Conservation (phyloP, 805 yeast genomes). For the Candida stauntonica region DNA sequence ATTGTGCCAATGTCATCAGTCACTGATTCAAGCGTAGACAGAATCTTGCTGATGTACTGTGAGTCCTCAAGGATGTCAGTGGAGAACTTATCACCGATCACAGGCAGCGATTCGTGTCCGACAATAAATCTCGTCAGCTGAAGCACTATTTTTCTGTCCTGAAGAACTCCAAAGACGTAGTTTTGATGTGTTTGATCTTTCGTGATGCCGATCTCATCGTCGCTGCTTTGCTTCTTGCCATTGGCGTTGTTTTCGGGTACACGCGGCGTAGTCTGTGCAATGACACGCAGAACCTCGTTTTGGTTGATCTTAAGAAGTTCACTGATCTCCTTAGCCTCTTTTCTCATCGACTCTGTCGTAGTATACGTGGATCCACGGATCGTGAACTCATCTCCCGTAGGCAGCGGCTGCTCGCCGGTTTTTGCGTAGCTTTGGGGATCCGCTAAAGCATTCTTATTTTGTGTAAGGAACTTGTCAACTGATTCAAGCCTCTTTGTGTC, state of each 20-base stretch:
- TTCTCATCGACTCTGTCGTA: slow-evolving; percentile 31
- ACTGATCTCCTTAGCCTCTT: slow-evolving; percentile 39
- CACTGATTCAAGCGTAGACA: slow-evolving; percentile 11
- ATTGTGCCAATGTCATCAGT: slow-evolving; percentile 1
- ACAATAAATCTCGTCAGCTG: slow-evolving; percentile 34
- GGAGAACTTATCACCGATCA: slow-evolving; percentile 22
- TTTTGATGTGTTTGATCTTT: slow-evolving; percentile 13
- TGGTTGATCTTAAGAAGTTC: slow-evolving; percentile 35
- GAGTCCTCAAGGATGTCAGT: slow-evolving; percentile 20
- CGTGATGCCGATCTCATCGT: slow-evolving; percentile 3
- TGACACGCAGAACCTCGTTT: slow-evolving; percentile 46
- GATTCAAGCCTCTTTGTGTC: slow-evolving; percentile 17
- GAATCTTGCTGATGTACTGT: slow-evolving; percentile 23
- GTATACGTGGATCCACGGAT: slow-evolving; percentile 39
- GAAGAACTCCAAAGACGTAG: slow-evolving; percentile 38
- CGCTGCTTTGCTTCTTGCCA: slow-evolving; percentile 6
- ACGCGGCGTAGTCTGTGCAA: slow-evolving; percentile 36
- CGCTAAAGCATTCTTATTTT: slow-evolving; percentile 11
- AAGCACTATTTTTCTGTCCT: slow-evolving; percentile 50
- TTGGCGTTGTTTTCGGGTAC: slow-evolving; percentile 27
- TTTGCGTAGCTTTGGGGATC: slow-evolving; percentile 7
- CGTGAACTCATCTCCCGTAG: slow-evolving; percentile 26
- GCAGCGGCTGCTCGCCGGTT: slow-evolving; percentile 13
- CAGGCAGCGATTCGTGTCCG: slow-evolving; percentile 23
- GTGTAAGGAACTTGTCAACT: slow-evolving; percentile 16